Evolutionary conservation across 2,329 filamentous ascomycete genomes (phyloP), one percentile per base, ranked within the genome.

Genomic region (Talaromyces amestolkiae): DNA sequence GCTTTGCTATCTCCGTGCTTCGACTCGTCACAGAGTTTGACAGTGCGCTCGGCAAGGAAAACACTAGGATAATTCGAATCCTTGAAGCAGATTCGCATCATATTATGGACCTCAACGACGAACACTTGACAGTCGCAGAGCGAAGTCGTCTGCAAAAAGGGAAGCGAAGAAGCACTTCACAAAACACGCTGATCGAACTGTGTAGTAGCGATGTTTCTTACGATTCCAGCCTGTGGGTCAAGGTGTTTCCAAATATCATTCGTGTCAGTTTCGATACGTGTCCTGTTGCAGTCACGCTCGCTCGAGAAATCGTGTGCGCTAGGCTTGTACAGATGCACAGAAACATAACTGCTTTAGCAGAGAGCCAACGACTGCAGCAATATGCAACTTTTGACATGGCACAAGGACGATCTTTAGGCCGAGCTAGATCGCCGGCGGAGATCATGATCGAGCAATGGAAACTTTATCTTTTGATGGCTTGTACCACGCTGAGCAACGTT

Each of bases 371-470:
- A 65, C 88, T 80, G 31, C 78, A 78, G 22, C 81, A 72, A 54
- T 78, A 75, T 68, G 71, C 68, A 10, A 75, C 74, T 3, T 70
- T 76, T 54, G 78, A 78, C 66, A 70, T 71, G 37, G 69, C 73
- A 8, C 77, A 78, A 45, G 74, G 71, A 59, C 82, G 74, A 66
- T 78, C 69, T 68, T 72, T 71, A 72, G 81, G 66, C 73, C 81
- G 70, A 83, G 87, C 73, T 85, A 66, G 88, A 85, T 66, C 89
- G 0, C 90, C 93, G 19, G 91, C 93, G 0, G 93, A 96, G 71
- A 88, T 96, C 24, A 84, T 97, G 65, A 88, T 99, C 66, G 96
- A 98, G 77, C 95, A 99, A 75, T 99, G 94, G 94, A 98, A 97
- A 78, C 82, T 98, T 2, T 98, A 98, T 76, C 84, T 99, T 31